These are phyloP conservation scores for Ceratobasidium sp. DNA, from an alignment of 1,284 basidiomycete species.

Conservation along the genomic window DNA sequence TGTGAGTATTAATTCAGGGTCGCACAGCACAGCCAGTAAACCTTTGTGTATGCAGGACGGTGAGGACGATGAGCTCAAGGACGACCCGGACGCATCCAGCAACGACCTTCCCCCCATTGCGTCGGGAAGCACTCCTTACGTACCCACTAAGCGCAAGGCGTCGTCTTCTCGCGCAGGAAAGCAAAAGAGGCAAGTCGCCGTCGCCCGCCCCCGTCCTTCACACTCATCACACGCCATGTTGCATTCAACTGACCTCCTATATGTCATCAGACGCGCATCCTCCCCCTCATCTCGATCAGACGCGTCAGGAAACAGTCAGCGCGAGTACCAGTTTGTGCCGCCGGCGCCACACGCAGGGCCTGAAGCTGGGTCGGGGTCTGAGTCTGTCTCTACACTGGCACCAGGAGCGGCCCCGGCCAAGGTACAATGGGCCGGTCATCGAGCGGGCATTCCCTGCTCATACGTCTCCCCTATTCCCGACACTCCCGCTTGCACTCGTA, in stretches of 20 bases:
- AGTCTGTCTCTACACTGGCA: not conserved
- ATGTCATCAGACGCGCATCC: slow-evolving; percentile 28
- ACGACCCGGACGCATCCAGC: slow-evolving; percentile 21
- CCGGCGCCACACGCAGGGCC: slow-evolving; percentile 16
- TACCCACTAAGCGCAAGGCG: slow-evolving; percentile 26
- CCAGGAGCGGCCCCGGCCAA: not conserved
- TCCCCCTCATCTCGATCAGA: slow-evolving; percentile 21
- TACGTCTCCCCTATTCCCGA: slow-evolving; percentile 31
- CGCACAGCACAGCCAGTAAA: not conserved
- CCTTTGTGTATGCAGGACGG: slow-evolving; percentile 2
- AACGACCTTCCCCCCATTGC: slow-evolving; percentile 2
- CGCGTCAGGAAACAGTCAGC: slow-evolving; percentile 3
- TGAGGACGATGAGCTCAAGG: slow-evolving; percentile 30
- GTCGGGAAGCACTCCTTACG: not conserved
- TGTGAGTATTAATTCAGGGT: not conserved
- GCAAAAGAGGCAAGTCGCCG: slow-evolving; percentile 14
- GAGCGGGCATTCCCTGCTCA: slow-evolving; percentile 9
- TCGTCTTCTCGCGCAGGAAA: not conserved
- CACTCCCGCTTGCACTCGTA: slow-evolving; percentile 11
- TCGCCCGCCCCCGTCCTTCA: not conserved
- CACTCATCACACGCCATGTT: not conserved
- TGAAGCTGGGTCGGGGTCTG: not conserved
- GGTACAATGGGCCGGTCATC: slow-evolving; percentile 4
- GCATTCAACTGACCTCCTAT: not conserved
- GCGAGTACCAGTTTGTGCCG: slow-evolving; percentile 19